phyloP scores from a whole-genome alignment of 352 stramenopile genomes.

The Phytophthora europaea region DNA sequence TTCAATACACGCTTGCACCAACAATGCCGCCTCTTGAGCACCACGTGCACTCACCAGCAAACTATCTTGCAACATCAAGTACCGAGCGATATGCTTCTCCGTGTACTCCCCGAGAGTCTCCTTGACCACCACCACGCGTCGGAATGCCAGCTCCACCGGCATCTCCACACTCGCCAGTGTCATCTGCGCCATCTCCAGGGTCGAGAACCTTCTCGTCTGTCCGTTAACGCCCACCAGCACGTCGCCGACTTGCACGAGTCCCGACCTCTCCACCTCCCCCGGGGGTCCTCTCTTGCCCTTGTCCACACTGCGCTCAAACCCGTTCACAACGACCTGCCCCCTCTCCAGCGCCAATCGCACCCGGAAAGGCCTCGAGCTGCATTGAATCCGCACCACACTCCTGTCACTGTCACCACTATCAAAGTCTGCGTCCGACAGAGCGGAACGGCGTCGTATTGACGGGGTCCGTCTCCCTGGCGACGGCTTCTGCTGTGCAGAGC shows the following conservation, averaged over 20 bases:
- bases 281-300: constrained; percentile 32
- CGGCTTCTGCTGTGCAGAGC: not conserved
- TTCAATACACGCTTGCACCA: constrained; percentile 68
- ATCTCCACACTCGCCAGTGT: constrained; percentile 49
- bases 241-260: constrained; percentile 59
- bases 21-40: constrained; percentile 53
- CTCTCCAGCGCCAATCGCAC: constrained; percentile 54
- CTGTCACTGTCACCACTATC: constrained; percentile 10
- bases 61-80: constrained; percentile 59
- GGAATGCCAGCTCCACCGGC: constrained; percentile 66
- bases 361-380: constrained; percentile 55
- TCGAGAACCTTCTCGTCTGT: constrained; percentile 52
- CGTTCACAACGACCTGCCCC: constrained; percentile 58
- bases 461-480: constrained; percentile 20
- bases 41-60: constrained; percentile 42
- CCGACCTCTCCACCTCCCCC: constrained; percentile 53
- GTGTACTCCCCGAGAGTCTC: constrained; percentile 71
- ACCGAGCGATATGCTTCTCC: constrained; percentile 56
- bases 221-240: constrained; percentile 74
- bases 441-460: constrained; percentile 35
- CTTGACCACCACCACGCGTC: constrained; percentile 52
- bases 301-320: constrained; percentile 47
- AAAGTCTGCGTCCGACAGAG: constrained; percentile 36
- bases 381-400: constrained; percentile 62
- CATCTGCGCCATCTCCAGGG: constrained; percentile 51